Evolutionary conservation across 306 rosid species (phyloP).

Genomic region (Inga laurina): DNA sequence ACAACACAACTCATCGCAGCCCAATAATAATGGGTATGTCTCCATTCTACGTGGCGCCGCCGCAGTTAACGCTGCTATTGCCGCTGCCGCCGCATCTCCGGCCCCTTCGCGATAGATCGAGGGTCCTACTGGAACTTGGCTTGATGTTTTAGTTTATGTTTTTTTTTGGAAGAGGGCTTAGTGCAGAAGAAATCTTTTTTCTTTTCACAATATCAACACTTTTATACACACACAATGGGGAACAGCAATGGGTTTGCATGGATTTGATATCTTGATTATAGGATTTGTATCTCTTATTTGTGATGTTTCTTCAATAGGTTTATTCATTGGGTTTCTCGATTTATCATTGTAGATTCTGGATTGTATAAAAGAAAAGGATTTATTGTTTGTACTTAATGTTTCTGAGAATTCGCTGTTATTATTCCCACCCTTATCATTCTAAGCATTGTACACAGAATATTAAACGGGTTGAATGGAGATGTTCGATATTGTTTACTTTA

Average conservation of each 20-base stretch:
- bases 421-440: neutral
- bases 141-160: neutral
- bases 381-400: no score
- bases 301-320: constrained; percentile 29
- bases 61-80: constrained; percentile 29
- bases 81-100: constrained; percentile 38
- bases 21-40: constrained; percentile 54
- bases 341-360: neutral
- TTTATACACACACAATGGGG: constrained; percentile 20
- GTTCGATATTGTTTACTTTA: neutral
- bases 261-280: constrained; percentile 34
- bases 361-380: neutral
- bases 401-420: no score
- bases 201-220: constrained; percentile 15
- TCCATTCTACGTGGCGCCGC: constrained; percentile 67
- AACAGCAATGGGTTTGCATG: constrained; percentile 39
- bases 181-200: constrained; percentile 23
- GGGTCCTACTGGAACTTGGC: neutral
- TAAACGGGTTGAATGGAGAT: neutral
- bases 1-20: constrained; percentile 10
- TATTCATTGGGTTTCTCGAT: constrained; percentile 10
- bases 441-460: neutral
- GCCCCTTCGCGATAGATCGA: constrained; percentile 46
- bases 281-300: constrained; percentile 19
- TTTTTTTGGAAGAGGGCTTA: neutral